Evolutionary conservation across 345 rosid genomes (phyloP).

Genomic region (Syzygium grande): DNA sequence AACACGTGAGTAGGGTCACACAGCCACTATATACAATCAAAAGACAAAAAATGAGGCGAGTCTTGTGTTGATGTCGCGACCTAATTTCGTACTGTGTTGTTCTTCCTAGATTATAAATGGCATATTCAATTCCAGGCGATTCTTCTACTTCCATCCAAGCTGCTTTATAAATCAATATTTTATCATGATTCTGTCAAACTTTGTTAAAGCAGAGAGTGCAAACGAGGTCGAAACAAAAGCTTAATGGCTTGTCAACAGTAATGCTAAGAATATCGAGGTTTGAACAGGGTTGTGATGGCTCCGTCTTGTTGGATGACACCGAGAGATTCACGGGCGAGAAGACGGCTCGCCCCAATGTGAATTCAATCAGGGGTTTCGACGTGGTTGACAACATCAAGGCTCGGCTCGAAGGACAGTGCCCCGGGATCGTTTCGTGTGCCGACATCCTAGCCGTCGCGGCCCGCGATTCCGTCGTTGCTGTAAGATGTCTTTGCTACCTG

Average conservation of each 20-base stretch:
- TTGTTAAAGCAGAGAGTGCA: background rate
- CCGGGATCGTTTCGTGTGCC: constrained; percentile 13
- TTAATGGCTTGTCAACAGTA: background rate
- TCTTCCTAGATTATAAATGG: background rate
- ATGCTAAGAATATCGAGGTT: background rate
- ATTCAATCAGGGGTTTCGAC: constrained; percentile 10
- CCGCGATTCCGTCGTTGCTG: constrained; percentile 2
- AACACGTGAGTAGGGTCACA: too few species aligned
- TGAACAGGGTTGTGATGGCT: constrained; percentile 13
- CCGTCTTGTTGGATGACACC: constrained; percentile 11
- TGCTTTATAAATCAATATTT: background rate
- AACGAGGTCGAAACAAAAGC: background rate
- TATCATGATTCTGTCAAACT: background rate
- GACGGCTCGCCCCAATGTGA: background rate
- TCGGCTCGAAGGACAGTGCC: constrained; percentile 11
- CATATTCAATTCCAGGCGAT: background rate
- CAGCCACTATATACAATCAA: too few species aligned
- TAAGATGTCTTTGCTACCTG: background rate
- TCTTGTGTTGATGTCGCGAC: too few species aligned
- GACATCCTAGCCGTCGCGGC: constrained; percentile 17
- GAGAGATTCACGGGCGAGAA: constrained; percentile 4
- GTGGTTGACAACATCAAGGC: constrained; percentile 9
- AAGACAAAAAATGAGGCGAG: too few species aligned
- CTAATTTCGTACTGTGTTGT: background rate
- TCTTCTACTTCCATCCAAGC: background rate